Percentiles rank a stretch among this genome's conserved stretches.
phyloP scores from a whole-genome alignment of 495 filamentous ascomycete genomes.

The Geoglossum glabrum region DNA sequence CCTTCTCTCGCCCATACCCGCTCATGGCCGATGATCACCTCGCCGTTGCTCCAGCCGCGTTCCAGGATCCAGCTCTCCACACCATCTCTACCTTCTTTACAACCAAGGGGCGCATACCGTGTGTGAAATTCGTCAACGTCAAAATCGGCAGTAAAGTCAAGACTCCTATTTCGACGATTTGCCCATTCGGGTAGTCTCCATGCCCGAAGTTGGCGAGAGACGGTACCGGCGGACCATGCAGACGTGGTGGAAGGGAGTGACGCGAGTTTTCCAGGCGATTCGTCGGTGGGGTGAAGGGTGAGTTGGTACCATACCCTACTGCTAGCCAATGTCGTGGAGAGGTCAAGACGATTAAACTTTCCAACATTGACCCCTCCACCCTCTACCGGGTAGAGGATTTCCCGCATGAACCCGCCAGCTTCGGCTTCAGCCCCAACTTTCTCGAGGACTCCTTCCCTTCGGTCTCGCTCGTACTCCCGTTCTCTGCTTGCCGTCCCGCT shows the following conservation, averaged over 20 bases:
- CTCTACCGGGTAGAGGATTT: slow-evolving; percentile 63
- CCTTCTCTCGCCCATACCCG: slow-evolving; percentile 88
- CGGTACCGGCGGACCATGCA: slow-evolving; percentile 75
- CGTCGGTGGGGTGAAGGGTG: slow-evolving; percentile 77
- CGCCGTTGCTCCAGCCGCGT: slow-evolving; percentile 94
- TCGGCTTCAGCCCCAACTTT: slow-evolving; percentile 71
- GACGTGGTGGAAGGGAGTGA: slow-evolving; percentile 37
- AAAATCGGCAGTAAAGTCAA: slow-evolving; percentile 97
- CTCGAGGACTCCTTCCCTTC: slow-evolving; percentile 62
- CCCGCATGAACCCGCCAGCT: slow-evolving; percentile 59
- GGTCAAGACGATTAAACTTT: slow-evolving; percentile 53
- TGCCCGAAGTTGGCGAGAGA: slow-evolving; percentile 76
- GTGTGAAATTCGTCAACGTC: slow-evolving; percentile 78
- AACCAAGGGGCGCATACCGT: slow-evolving; percentile 68
- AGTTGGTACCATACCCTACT: slow-evolving; percentile 94
- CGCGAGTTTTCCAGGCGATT: slow-evolving; percentile 49
- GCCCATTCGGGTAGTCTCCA: slow-evolving; percentile 95
- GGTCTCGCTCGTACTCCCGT: slow-evolving; percentile 58
- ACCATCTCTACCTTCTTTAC: slow-evolving; percentile 75
- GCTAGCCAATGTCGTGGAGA: slow-evolving; percentile 44
- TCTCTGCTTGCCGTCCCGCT: slow-evolving; percentile 44
- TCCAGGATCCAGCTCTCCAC: slow-evolving; percentile 92
- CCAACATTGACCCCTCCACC: slow-evolving; percentile 55
- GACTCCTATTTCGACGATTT: slow-evolving; percentile 70
- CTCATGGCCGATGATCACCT: slow-evolving; percentile 75